These are phyloP conservation scores for Leishmania major DNA, from an alignment of 208 protist species.

Conservation along the genomic window DNA sequence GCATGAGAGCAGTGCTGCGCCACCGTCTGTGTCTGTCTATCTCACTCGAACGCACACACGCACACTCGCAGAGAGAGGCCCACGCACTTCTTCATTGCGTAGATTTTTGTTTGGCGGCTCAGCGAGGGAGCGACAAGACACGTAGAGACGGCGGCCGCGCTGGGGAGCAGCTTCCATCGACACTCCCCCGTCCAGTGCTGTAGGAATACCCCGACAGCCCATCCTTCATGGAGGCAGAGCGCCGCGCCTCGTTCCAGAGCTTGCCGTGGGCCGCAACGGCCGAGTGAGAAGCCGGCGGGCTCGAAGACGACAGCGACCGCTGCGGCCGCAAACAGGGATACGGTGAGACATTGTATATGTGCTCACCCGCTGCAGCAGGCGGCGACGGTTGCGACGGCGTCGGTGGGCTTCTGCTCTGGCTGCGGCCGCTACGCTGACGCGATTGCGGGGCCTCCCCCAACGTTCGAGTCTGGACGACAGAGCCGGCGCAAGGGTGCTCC, in stretches of 20 bases:
- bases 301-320: slow-evolving; percentile 15
- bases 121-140: slow-evolving; percentile 8
- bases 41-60: too few species aligned
- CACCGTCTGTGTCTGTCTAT: not conserved
- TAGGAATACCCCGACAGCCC: slow-evolving; percentile 39
- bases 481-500: not conserved
- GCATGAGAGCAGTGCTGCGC: not conserved
- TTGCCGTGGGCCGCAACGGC: slow-evolving; percentile 1
- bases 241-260: slow-evolving; percentile 24
- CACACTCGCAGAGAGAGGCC: not conserved
- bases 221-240: slow-evolving; percentile 23
- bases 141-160: slow-evolving; percentile 53
- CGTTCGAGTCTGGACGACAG: not conserved
- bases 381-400: not conserved
- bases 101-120: not conserved
- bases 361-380: slow-evolving; percentile 4
- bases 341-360: slow-evolving; percentile 29
- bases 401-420: not conserved
- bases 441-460: not conserved
- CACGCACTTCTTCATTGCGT: not conserved
- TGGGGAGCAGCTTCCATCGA: slow-evolving; percentile 62
- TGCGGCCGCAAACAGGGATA: slow-evolving; percentile 10
- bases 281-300: not conserved
- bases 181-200: slow-evolving; percentile 25
- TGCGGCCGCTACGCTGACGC: not conserved